Base-by-base conservation (phyloP, 805 yeast genomes). In the Candida morakotiae region DNA sequence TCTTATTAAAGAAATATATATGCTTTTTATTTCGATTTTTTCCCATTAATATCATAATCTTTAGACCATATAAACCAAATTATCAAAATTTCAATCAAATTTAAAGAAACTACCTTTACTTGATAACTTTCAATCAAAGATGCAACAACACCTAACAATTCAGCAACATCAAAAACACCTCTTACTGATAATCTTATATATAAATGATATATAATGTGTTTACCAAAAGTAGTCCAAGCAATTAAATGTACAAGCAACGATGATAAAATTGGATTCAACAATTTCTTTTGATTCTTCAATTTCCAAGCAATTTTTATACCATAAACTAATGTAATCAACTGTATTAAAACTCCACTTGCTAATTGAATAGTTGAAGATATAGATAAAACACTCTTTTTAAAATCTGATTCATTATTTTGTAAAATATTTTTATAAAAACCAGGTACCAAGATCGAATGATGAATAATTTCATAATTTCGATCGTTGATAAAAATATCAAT, bases 101-200 rank as follows among this genome's bases (percentile, higher is more conserved):
- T 21, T 5, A 37, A 19, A 2, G 15, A 21, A 17, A 28, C 7
- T 9, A 32, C 13, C 16, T 31, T 32, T 11, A 37, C 5, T 16
- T 28, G 23, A 18, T 31, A 30, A 5, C 3, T 15, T 29, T 37
- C 37, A 27, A 37, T 37, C 11, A 37, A 16, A 25, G 22, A 9
- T 5, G 37, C 36, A 22, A 37, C n/a, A 4, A 31, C 31, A 9
- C 10, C 9, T 32, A 37, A 28, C 18, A 26, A 26, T 29, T 37
- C 40, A 14, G 17, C 34, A 27, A 32, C 40, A 14, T 37, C 40
- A 21, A 37, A 37, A 7, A 37, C 13, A 3, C 40, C 40, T 10
- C 17, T 10, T 10, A 37, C 9, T 16, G 19, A 9, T n/a, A 37
- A 13, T 20, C 13, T 37, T n/a, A 26, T 28, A 7, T 24, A 17